A percentile compares a stretch with the other conserved stretches of the same genome.
These are phyloP conservation scores for Pichia inconspicua DNA, from an alignment of 1,139 yeast species.

Conservation along the genomic window DNA sequence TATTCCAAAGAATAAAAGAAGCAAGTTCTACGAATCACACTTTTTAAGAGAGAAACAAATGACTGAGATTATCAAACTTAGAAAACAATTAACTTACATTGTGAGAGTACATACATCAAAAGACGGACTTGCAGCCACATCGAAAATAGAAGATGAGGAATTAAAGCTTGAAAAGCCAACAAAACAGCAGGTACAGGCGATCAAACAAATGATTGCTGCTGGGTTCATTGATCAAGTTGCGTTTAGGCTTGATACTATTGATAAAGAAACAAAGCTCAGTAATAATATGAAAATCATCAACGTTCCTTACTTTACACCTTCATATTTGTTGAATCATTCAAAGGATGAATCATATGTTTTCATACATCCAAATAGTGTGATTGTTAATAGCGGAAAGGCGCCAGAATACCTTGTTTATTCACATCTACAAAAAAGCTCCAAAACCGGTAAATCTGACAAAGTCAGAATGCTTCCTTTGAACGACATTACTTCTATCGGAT, in stretches of 20 bases:
- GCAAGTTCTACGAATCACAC: conserved; percentile 45
- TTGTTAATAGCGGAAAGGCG: conserved; percentile 46
- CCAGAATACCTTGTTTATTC: conserved; percentile 72
- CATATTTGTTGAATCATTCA: conserved; percentile 28
- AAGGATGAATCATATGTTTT: conserved; percentile 50
- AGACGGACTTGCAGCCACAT: conserved; percentile 47
- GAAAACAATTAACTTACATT: conserved; percentile 70
- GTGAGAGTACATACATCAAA: conserved; percentile 57
- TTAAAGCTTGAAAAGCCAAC: conserved; percentile 62
- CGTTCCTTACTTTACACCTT: conserved; percentile 70
- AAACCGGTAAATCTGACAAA: conserved; percentile 25
- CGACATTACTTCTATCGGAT: conserved; percentile 65
- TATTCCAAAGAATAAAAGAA: conserved; percentile 41
- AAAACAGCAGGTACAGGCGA: conserved; percentile 59
- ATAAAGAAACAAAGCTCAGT: conserved; percentile 53
- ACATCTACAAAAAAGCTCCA: conserved; percentile 38
- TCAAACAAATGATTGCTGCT: conserved; percentile 87
- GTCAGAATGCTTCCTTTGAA: conserved; percentile 71
- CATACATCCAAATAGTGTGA: conserved; percentile 70
- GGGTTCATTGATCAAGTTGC: conserved; percentile 93
- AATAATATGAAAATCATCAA: conserved; percentile 53
- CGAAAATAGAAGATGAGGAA: conserved; percentile 36
- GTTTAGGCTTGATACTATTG: conserved; percentile 66
- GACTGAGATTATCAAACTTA: conserved; percentile 77
- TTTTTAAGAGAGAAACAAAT: conserved; percentile 62